Evolutionary conservation across 208 protist species (phyloP), one percentile per base, ranked within the genome.

Genomic region (Acanthamoeba lenticulata): DNA sequence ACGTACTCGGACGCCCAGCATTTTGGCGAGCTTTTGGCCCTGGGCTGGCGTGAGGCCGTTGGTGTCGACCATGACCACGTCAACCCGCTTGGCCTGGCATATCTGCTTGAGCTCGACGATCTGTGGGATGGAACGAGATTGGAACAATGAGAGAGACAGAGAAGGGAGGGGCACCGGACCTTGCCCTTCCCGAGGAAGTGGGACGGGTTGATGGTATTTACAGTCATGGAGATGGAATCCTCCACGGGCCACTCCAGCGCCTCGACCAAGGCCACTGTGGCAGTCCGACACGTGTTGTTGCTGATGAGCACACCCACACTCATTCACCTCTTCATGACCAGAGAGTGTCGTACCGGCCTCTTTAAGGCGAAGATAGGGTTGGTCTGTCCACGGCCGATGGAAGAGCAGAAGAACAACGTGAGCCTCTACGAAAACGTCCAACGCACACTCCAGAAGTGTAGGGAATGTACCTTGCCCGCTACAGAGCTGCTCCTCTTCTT

Each of bases 121-220:
- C 77, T 86, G 38, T n/a, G 57, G 38, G 2, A 86, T 17, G 13
- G 0, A 44, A n/a, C 34, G 21, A 11, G 24, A 1, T 62, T 7
- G 36, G 60, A 9, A 36, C 49, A 36, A 24, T 17, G 17, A 1
- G 32, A 9, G 4, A 34, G 7, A 15, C n/a, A 57, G 77, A 15
- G 40, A 55, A 52, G 34, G 5, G 19, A 24, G n/a, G 27, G 7
- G 72, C 17, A 88, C 38, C n/a, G 42, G 27, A 91, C 57, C 57
- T 91, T 91, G 85, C 85, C 85, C 85, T 91, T 91, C 32, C 85
- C 85, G n/a, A 91, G 36, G 85, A 91, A 91, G 36, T 62, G 47
- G 7, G 85, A 62, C n/a, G 85, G 55, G n/a, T 91, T 91, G 45
- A 91, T 32, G 36, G 55, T 47, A 45, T 91, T 91, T 15, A 91